phyloP scores from a whole-genome alignment of 352 stramenopile species.

The Phytophthora agathidicida region DNA sequence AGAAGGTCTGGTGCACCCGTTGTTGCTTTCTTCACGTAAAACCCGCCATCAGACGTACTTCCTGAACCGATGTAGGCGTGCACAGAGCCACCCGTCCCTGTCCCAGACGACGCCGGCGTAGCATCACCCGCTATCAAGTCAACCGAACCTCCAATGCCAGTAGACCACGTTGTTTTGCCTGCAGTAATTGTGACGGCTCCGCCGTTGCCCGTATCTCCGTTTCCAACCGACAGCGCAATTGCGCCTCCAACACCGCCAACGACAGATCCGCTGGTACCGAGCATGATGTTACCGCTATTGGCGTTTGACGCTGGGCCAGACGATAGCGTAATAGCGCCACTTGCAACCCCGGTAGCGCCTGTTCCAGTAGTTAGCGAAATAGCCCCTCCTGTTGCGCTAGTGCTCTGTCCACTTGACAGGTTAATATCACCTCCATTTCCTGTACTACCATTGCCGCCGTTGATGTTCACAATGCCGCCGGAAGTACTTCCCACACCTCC shows the following conservation, averaged over 20 bases:
- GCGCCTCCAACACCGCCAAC: conserved; percentile 42
- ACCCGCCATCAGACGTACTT: conserved; percentile 28
- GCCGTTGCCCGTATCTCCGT: conserved; percentile 35
- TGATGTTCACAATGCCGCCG: conserved; percentile 39
- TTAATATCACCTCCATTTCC: conserved; percentile 37
- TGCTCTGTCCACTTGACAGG: conserved; percentile 47
- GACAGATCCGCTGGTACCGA: conserved; percentile 34
- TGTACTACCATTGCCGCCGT: conserved; percentile 30
- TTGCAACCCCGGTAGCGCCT: conserved; percentile 33
- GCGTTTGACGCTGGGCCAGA: conserved; percentile 35
- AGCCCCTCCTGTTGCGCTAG: conserved; percentile 23
- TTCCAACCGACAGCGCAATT: conserved; percentile 45
- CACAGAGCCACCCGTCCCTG: conserved; percentile 55
- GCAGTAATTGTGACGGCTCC: conserved; percentile 47
- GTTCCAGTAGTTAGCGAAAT: conserved; percentile 32
- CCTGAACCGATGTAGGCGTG: conserved; percentile 36
- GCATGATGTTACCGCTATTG: conserved; percentile 40
- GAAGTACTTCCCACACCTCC: conserved; percentile 36
- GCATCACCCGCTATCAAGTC: conserved; percentile 47
- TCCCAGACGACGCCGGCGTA: too few species aligned
- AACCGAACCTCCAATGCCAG: conserved; percentile 43
- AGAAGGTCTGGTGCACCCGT: conserved; percentile 37
- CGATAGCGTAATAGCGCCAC: conserved; percentile 45
- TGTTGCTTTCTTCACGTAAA: conserved; percentile 50
- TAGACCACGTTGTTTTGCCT: conserved; percentile 40